Evolutionary conservation across 1,284 basidiomycete genomes (phyloP), one percentile per base, ranked within the genome.

Genomic region (Cystobasidium slooffiae): DNA sequence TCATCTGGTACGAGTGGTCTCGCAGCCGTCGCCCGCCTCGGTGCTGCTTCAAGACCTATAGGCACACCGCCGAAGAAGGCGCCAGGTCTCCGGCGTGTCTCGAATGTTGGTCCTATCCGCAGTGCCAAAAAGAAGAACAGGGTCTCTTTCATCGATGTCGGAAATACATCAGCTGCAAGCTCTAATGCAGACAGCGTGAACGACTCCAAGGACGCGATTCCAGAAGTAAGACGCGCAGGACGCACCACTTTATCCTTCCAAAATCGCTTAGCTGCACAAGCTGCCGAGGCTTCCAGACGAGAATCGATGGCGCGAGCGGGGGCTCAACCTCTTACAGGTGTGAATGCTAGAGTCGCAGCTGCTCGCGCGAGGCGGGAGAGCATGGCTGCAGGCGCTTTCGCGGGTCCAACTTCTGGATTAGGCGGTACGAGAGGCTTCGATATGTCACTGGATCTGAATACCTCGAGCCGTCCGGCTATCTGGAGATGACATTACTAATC

Each of bases 101-200:
- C 67, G 14, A 43, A 49, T 14, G 59, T 75, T 39, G 74, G 74
- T 37, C 74, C 74, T 3, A 63, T 75, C 37, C 58, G 74, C 10
- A 65, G 61, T 37, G 74, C 68, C 24, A 70, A 72, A 31, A 61
- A 70, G 53, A 75, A 58, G 20, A 63, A 53, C 41, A 59, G 74
- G 6, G 55, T 68, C 9, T 75, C 74, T 1, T 59, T 56, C 53
- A 58, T 75, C 58, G 65, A 67, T 37, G 55, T 65, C 16, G 53
- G 43, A 14, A 58, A 56, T 41, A 43, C 68, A 9, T 49, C 47
- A 8, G 39, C 64, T n/a, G 44, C 56, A 49, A 46, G 39, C 68
- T 59, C 56, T 1, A 47, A 31, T 22, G 55, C 43, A 14, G 47
- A 58, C 24, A 64, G 22, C n/a, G 22, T 63, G 44, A 43, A 67